Evolutionary conservation across 495 filamentous ascomycete species (phyloP).

Genomic region (Rhypophila decipiens): DNA sequence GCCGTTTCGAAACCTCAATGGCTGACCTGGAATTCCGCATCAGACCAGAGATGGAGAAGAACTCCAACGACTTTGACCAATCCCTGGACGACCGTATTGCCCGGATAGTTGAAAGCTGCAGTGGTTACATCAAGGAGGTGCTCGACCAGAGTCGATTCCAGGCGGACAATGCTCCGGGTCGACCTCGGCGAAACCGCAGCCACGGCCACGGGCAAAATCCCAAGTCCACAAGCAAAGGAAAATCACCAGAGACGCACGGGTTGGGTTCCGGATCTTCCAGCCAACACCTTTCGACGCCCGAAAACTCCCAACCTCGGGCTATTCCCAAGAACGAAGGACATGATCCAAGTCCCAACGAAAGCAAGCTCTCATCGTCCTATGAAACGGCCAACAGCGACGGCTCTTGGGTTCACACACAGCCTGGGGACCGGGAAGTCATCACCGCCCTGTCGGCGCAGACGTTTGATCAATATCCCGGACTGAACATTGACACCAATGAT

Average conservation of each 20-base stretch:
- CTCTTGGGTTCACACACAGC: constrained; percentile 7
- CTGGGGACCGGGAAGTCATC: neutral
- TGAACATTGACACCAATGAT: too few species aligned
- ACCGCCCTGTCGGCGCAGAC: too few species aligned
- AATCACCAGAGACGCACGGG: too few species aligned
- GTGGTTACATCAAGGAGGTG: constrained; percentile 1
- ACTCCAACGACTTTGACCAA: neutral
- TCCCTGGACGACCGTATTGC: constrained; percentile 1
- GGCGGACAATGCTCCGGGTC: neutral
- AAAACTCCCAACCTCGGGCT: neutral
- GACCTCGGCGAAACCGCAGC: constrained; percentile 2
- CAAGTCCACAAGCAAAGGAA: too few species aligned
- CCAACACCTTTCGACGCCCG: neutral
- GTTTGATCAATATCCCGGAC: too few species aligned
- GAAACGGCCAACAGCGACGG: constrained; percentile 5
- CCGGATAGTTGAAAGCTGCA: constrained; percentile 1
- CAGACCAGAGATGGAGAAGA: constrained; percentile 1
- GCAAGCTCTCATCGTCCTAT: constrained; percentile 7
- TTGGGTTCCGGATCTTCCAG: neutral
- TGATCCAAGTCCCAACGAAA: constrained; percentile 2
- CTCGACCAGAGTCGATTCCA: neutral
- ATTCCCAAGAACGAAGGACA: constrained; percentile 1
- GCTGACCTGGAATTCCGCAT: neutral
- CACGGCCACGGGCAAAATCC: neutral
- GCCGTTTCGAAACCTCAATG: constrained; percentile 8